Base-by-base conservation (phyloP, 345 rosid species). In the Hevea brasiliensis region DNA sequence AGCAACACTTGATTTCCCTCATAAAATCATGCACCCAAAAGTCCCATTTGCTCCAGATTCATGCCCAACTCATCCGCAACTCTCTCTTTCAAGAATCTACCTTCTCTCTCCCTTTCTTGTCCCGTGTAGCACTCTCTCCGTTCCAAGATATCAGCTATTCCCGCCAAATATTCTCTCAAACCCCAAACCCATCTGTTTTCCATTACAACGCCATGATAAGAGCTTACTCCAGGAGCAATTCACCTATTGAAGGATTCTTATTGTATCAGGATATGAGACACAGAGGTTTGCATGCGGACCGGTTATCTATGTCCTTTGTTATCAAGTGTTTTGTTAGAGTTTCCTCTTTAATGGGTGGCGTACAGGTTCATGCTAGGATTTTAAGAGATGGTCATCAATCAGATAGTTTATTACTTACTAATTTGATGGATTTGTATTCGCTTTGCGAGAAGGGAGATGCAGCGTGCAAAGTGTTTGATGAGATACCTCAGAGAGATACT, bases 381-480 rank as follows among this genome's bases (percentile, higher is more conserved):
- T 66, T 85, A 59, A 77, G 75, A 47, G 90, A 86, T 72, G 98
- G 96, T 80, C 82, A 77, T 80, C 87, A 84, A 55, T 85, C 80
- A 1, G 97, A 92, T 72, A 70, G 89, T 51, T 87, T 82, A 61
- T 75, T 94, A 3, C 77, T 89, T 4, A 92, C 98, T 60, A 85
- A 86, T 42, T 72, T 94, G 75, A 85, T 90, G 88, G 91, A 83
- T 64, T 66, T 90, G 1, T 94, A 91, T 65, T 89, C 92, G 0
- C 20, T 54, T 13, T 80, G 79, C 8, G 72, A 50, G 23, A 77
- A 67, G 45, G 67, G 79, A 11, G 60, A 4, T 24, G 82, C 85
- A 24, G 90, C 95, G 7, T 80, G 80, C 73, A 85, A 78, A 57
- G 86, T 93, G 89, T 93, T 91, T 75, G 96, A 91, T 66, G 96